These are phyloP conservation scores for Zasmidium citrigriseum DNA, from an alignment of 2,329 filamentous ascomycete species.

Conservation along the genomic window DNA sequence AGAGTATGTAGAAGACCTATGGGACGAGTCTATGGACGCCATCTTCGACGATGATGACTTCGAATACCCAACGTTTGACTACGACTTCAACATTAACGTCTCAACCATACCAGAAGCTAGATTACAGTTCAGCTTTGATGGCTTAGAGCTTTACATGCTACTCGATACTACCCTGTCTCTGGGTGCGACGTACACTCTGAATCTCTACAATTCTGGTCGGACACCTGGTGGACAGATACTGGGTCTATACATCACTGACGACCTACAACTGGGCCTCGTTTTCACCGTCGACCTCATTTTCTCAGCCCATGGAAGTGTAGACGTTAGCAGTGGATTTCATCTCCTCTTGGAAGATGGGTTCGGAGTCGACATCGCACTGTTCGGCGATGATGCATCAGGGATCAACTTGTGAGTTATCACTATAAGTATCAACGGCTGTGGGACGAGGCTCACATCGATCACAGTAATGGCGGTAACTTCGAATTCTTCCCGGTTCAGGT, in stretches of 20 bases:
- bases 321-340: constrained; percentile 58
- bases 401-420: constrained; percentile 53
- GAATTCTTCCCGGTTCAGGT: constrained; percentile 60
- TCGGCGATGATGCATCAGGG: constrained; percentile 50
- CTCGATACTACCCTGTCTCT: constrained; percentile 47
- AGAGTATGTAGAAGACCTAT: background rate
- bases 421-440: background rate
- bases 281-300: constrained; percentile 57
- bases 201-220: constrained; percentile 42
- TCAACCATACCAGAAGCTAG: constrained; percentile 45
- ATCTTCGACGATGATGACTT: background rate
- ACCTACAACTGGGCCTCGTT: constrained; percentile 49
- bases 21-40: background rate
- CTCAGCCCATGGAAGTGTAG: constrained; percentile 47
- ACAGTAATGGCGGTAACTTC: constrained; percentile 55
- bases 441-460: background rate
- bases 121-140: constrained; percentile 53
- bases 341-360: constrained; percentile 56
- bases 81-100: constrained; percentile 37
- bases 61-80: background rate
- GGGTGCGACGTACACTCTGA: constrained; percentile 50
- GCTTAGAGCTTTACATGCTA: constrained; percentile 55
- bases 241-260: constrained; percentile 43
- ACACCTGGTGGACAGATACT: constrained; percentile 43
- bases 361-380: constrained; percentile 52